Evolutionary conservation across 1,139 yeast genomes (phyloP), one percentile per base, ranked within the genome.

Genomic region (Pichia sp.): DNA sequence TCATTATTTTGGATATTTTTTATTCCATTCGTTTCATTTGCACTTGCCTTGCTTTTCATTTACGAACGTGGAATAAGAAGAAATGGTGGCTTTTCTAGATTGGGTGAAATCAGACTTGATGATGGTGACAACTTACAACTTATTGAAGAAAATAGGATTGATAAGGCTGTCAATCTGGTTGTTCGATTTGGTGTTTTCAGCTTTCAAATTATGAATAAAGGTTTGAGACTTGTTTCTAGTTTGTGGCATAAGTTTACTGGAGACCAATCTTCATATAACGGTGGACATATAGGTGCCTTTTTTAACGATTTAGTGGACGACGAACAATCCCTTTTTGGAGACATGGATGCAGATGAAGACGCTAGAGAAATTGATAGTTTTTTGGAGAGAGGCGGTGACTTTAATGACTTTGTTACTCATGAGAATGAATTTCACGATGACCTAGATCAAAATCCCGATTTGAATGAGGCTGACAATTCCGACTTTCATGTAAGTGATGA

Each of bases 61-160:
- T 88, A 84, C 61, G 91, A 84, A 46, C 74, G 79, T 52, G 95
- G 95, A 18, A 77, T 83, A 44, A 74, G 82, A 46, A 72, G 94
- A 60, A 78, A 83, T 59, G 88, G 91, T 39, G 88, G 95, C 7
- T 79, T 84, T 59, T 70, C 79, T 45, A 69, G 86, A 52, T 78
- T 84, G 55, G 95, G 96, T 14, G 95, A 84, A 59, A 89, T 89
- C 43, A 70, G 96, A 54, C 71, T 89, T 38, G 91, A 80, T 43
- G 76, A 68, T 34, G 88, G 79, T 35, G 85, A 80, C 41, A 75
- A 71, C 38, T 65, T 74, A 52, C 67, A 71, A 20, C 72, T 84
- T 12, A 76, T 83, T 45, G 91, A 82, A 58, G 75, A 83, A 46
- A 77, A 79, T 49, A 55, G 58, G n/a, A 69, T 78, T 15, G 91